phyloP scores from a whole-genome alignment of 805 yeast species.

The Lipomyces sp. region DNA sequence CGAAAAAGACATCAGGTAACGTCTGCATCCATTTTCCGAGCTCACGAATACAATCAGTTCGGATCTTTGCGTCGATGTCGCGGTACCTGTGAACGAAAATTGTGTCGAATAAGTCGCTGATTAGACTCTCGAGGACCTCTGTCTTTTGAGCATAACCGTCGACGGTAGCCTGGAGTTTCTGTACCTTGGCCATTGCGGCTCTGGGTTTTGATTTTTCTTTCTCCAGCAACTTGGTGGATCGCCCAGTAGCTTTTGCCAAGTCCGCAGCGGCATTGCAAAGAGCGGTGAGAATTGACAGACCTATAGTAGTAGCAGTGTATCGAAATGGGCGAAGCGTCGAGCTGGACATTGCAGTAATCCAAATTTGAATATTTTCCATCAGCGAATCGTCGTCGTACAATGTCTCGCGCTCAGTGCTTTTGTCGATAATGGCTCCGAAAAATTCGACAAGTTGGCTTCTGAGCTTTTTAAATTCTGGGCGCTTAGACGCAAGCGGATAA shows the following conservation, averaged over 20 bases:
- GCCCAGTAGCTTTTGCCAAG: constrained; percentile 48
- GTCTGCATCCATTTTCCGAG: constrained; percentile 74
- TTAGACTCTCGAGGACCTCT: constrained; percentile 57
- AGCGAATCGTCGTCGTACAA: constrained; percentile 54
- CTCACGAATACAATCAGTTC: constrained; percentile 68
- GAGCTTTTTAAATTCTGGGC: constrained; percentile 54
- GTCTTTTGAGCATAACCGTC: constrained; percentile 57
- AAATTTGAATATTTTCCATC: constrained; percentile 63
- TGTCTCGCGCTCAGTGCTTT: constrained; percentile 66
- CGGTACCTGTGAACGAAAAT: constrained; percentile 78
- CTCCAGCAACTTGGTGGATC: constrained; percentile 48
- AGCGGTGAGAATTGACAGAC: constrained; percentile 64
- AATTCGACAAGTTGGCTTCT: constrained; percentile 61
- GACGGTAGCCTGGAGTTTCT: constrained; percentile 50
- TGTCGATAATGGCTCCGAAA: constrained; percentile 55
- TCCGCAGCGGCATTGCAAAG: constrained; percentile 57
- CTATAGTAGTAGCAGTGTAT: constrained; percentile 63
- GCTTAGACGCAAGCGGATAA: constrained; percentile 65
- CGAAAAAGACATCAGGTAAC: constrained; percentile 73
- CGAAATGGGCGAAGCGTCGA: constrained; percentile 74
- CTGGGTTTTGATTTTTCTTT: constrained; percentile 46
- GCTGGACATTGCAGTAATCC: constrained; percentile 77
- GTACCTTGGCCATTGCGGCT: constrained; percentile 42
- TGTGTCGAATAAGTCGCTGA: constrained; percentile 68
- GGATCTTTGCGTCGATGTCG: constrained; percentile 73